Evolutionary conservation across 1,284 basidiomycete genomes (phyloP).

Genomic region (Ganoderma meredithae): DNA sequence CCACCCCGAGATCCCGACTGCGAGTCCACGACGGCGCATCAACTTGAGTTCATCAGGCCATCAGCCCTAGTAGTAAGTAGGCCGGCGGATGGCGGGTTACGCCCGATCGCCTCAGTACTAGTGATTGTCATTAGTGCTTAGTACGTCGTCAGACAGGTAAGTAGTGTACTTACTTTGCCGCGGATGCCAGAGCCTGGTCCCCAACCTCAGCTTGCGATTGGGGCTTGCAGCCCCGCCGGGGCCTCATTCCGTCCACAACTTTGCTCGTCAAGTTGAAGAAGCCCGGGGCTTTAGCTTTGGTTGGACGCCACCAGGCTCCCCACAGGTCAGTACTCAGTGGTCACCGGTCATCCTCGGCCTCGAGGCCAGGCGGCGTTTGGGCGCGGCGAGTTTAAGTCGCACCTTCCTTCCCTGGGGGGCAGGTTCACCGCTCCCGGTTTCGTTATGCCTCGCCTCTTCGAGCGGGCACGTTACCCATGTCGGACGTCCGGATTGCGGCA

Average conservation of each 20-base stretch:
- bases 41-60: neutral
- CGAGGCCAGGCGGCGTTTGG: neutral
- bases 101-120: neutral
- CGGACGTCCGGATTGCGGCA: neutral
- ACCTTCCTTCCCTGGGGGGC: neutral
- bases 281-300: neutral
- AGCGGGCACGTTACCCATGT: neutral
- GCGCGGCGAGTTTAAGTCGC: neutral
- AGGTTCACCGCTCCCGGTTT: neutral
- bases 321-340: too few species aligned
- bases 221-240: too few species aligned
- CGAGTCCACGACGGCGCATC: neutral
- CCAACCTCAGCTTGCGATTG: too few species aligned
- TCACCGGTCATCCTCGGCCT: neutral
- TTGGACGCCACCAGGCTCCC: neutral
- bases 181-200: too few species aligned
- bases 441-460: neutral
- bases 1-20: neutral
- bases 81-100: neutral
- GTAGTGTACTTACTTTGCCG: too few species aligned
- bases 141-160: neutral
- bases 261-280: neutral
- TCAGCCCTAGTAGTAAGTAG: neutral
- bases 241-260: too few species aligned
- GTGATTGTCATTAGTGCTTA: neutral